These are phyloP conservation scores for Crithidia sp. DNA, from an alignment of 208 protist genomes.

Conservation along the genomic window DNA sequence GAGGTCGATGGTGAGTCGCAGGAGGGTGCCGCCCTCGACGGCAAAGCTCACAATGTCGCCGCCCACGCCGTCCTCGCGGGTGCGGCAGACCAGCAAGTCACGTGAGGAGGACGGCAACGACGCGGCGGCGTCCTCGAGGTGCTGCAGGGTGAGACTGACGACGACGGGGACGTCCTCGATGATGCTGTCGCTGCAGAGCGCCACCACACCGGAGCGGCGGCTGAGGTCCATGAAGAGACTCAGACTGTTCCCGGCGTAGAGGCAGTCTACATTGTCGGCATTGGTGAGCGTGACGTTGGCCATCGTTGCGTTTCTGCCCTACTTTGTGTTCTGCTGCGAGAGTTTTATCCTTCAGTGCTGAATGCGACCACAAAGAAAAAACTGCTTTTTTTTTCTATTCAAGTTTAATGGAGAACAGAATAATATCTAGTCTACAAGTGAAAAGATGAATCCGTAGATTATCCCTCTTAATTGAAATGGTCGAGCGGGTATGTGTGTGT, in stretches of 20 bases:
- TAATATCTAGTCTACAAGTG: no score
- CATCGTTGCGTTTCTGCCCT: constrained; percentile 1
- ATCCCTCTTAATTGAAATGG: no score
- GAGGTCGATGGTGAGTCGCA: constrained; percentile 21
- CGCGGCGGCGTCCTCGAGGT: background rate
- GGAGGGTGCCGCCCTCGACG: constrained; percentile 4
- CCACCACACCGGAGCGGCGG: constrained; percentile 3
- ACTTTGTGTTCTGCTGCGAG: background rate
- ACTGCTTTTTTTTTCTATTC: no score
- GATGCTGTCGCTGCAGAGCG: constrained; percentile 14
- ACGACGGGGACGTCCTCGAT: constrained; percentile 22
- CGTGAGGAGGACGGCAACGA: background rate
- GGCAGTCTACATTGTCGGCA: constrained; percentile 26
- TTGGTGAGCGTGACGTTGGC: constrained; percentile 11
- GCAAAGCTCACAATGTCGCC: constrained; percentile 21
- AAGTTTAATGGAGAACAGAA: no score
- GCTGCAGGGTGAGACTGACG: constrained; percentile 15
- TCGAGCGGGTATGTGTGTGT: no score
- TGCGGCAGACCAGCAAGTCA: background rate
- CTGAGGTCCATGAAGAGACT: constrained; percentile 30
- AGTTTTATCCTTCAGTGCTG: no score
- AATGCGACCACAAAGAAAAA: no score
- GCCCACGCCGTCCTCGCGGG: constrained; percentile 8
- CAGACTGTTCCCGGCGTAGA: constrained; percentile 27
- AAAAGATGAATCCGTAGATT: no score